Evolutionary conservation across 1,284 basidiomycete species (phyloP).

Genomic region (Ustilago tritici): DNA sequence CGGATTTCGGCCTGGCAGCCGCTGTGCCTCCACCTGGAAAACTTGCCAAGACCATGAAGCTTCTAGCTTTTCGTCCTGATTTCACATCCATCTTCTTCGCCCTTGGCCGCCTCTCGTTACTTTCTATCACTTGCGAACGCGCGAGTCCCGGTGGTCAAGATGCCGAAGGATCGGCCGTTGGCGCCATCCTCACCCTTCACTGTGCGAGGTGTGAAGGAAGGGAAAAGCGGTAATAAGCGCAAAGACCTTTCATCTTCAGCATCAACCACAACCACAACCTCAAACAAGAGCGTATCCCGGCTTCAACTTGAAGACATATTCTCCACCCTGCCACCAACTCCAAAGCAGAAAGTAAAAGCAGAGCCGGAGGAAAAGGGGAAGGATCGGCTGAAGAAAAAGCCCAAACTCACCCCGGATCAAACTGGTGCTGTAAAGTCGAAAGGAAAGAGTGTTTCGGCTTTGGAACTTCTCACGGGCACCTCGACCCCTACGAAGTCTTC

Average conservation of each 20-base stretch:
- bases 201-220: background rate
- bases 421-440: background rate
- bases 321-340: background rate
- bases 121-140: too few relatives aligned
- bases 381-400: conserved; percentile 6
- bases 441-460: conserved; percentile 4
- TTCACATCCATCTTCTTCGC: background rate
- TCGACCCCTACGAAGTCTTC: background rate
- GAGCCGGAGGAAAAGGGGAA: background rate
- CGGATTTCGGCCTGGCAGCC: too few relatives aligned
- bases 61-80: too few relatives aligned
- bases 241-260: background rate
- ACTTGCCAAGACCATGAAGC: too few relatives aligned
- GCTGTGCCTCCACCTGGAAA: too few relatives aligned
- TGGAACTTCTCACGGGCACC: background rate
- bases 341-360: background rate
- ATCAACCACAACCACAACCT: background rate
- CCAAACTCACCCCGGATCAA: background rate
- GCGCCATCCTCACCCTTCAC: too few relatives aligned
- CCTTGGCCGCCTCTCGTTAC: too few relatives aligned
- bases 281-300: background rate
- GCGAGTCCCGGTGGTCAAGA: too few relatives aligned
- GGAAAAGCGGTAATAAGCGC: background rate
- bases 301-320: background rate
- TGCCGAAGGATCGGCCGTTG: too few relatives aligned